Evolutionary conservation across 2,329 filamentous ascomycete species (phyloP), one percentile per base, ranked within the genome.

Genomic region (Colletotrichum sublineola): DNA sequence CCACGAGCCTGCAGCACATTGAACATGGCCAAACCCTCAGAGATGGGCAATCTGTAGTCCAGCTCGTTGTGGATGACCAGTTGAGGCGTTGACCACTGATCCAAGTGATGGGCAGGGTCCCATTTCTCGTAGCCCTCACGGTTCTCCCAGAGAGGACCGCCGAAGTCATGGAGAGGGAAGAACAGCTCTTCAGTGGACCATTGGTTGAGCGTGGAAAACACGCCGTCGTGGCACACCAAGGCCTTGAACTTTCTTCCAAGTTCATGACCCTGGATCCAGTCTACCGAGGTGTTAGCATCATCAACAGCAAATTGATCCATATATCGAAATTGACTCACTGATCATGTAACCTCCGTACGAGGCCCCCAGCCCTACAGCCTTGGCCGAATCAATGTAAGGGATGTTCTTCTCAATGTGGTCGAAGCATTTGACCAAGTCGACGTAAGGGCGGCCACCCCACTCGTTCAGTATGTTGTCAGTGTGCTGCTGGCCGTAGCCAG

Each of bases 191-290:
- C 91, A 6, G 88, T 90, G 2, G 86, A 81, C 84, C 90, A 92
- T 81, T 91, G 88, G 76, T 86, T 90, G 63, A 90, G 83, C 1
- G 90, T 92, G 77, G 90, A 93, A 81, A 95, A 96, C 66, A 95
- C 92, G 60, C 95, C 95, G 76, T 97, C 94, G 79, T 97, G 95
- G 77, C 92, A 95, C 38, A 97, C 94, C 5, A 98, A 87, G 0
- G 94, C 94, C 81, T 94, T 94, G 88, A 98, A 97, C 76, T 92
- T 90, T 38, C 94, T 90, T 29, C 94, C 95, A 0, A 98, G 87
- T 1, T 90, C 87, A 74, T 96, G 93, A 9, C 95, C 95, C 82
- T 97, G 94, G 77, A 97, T 94, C 95, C 95, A 97, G 80, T 97
- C 87, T 87, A 46, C 72, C 12, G 82, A 79, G 6, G 33, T 24